A percentile compares a stretch with the other conserved stretches of the same genome.
phyloP scores from a whole-genome alignment of 2,329 filamentous ascomycete species.

The Fulvia fulva region DNA sequence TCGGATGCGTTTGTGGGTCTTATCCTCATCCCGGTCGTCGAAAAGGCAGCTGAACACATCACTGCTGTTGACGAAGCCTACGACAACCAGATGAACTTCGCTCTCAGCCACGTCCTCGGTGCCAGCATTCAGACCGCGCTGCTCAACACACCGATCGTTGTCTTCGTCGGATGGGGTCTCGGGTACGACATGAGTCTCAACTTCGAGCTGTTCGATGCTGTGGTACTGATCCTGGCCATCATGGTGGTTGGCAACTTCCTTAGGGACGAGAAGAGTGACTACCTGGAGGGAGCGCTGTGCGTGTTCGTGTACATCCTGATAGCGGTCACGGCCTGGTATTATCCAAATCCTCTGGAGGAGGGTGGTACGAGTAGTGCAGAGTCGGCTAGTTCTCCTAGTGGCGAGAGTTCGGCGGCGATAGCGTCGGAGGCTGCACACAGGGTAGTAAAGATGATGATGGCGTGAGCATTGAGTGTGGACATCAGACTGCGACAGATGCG shows the following conservation, averaged over 20 bases:
- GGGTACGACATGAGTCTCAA: constrained; percentile 67
- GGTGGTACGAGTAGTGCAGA: background rate
- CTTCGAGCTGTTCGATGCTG: constrained; percentile 83
- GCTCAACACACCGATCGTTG: constrained; percentile 78
- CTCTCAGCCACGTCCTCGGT: constrained; percentile 78
- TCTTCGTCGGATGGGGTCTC: constrained; percentile 72
- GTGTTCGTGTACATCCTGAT: constrained; percentile 66
- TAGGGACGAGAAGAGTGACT: constrained; percentile 83
- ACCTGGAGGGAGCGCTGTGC: constrained; percentile 79
- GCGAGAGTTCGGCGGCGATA: background rate
- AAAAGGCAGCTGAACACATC: constrained; percentile 81
- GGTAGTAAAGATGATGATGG: background rate
- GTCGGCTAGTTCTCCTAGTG: background rate
- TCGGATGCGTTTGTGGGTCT: constrained; percentile 62
- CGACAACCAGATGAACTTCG: constrained; percentile 73
- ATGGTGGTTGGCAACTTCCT: constrained; percentile 68
- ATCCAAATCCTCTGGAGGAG: constrained; percentile 39
- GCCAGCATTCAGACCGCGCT: constrained; percentile 86
- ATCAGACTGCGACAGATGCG: background rate
- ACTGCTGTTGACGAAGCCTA: constrained; percentile 81
- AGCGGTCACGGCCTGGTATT: constrained; percentile 59
- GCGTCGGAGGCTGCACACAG: background rate
- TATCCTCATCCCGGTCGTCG: constrained; percentile 75
- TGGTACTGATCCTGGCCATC: constrained; percentile 76
- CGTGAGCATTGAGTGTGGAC: background rate